A percentile compares a stretch with the other conserved stretches of the same genome.
These are phyloP conservation scores for Zygoascus biomembranicola DNA, from an alignment of 805 yeast genomes.

Conservation along the genomic window DNA sequence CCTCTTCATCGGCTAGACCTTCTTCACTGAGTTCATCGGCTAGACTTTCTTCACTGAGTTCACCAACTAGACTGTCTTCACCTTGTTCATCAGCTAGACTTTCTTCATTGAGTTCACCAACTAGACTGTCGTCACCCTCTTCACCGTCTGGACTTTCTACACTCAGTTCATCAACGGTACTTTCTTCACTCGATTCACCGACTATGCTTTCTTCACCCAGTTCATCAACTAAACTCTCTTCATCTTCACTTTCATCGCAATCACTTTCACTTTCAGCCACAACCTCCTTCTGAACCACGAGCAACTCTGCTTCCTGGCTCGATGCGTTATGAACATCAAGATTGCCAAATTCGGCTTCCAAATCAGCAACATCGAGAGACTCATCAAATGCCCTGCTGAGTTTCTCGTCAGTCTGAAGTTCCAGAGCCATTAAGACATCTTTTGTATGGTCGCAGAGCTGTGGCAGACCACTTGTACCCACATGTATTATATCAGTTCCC, in stretches of 20 bases:
- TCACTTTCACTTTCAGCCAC: neutral
- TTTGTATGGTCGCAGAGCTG: neutral
- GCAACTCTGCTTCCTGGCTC: no score
- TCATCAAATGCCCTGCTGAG: neutral
- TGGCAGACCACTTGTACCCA: neutral
- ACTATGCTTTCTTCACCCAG: neutral
- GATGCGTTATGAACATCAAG: no score
- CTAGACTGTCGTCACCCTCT: neutral
- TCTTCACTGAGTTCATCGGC: neutral
- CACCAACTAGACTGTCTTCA: neutral
- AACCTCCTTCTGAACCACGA: no score
- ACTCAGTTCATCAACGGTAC: no score
- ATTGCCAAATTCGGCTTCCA: neutral
- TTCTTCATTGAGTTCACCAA: neutral
- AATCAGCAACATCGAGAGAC: neutral
- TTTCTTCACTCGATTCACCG: neutral
- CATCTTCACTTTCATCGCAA: no score
- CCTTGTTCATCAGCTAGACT: neutral
- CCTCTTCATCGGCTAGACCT: neutral
- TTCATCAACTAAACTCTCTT: neutral
- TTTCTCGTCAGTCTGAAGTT: neutral
- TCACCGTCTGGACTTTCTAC: neutral
- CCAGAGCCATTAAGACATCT: neutral
- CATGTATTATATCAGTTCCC: neutral
- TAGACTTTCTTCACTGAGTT: neutral